Evolutionary conservation across 345 rosid genomes (phyloP), one percentile per base, ranked within the genome.

Genomic region (Euclidium syriacum): DNA sequence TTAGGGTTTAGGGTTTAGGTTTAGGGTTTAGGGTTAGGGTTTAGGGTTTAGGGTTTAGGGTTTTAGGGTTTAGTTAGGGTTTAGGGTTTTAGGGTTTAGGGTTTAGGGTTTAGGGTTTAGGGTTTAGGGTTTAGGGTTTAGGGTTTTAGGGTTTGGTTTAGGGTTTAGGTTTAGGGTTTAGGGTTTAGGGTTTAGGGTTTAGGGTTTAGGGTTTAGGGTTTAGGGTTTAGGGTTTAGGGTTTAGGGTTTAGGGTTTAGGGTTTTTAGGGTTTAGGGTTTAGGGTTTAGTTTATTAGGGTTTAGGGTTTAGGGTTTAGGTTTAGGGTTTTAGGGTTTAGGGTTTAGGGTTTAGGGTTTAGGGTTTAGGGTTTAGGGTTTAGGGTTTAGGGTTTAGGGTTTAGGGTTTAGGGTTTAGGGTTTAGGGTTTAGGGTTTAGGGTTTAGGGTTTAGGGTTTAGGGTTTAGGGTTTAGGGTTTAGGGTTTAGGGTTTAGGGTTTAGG

Each of bases 341-440:
- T 58, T 40, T 39, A 32, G 60, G 60, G 22, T 54, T 54, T 29
- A 14, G 43, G 64, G 50, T 35, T 58, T 41, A 24, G 64, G 50
- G 62, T 56, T 56, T 61, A 44, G 65, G 65, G 65, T 44, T 61
- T 61, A 22, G 65, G 65, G 65, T 60, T 60, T 60, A 60, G 65
- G 65, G 65, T 43, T 60, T 60, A 44, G 65, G 65, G n/a, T n/a
- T n/a, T 58, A 36, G 47, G 51, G 51, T 23, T 58, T 60, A n/a
- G 20, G 64, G 64, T 23, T 58, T 58, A 19, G 47, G 64, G 64
- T 58, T 58, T 41, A 41, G 51, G 64, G 51, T 40, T 58, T 41
- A 41, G 51, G 64, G 38, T 58, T 25, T 58, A 41, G 64, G 64
- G 29, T 38, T 35, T 40, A 58, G 64, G 64, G 64, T 58, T 58